Conservation (phyloP, 768 basidiomycete species). For the Tylopilus sp. region DNA sequence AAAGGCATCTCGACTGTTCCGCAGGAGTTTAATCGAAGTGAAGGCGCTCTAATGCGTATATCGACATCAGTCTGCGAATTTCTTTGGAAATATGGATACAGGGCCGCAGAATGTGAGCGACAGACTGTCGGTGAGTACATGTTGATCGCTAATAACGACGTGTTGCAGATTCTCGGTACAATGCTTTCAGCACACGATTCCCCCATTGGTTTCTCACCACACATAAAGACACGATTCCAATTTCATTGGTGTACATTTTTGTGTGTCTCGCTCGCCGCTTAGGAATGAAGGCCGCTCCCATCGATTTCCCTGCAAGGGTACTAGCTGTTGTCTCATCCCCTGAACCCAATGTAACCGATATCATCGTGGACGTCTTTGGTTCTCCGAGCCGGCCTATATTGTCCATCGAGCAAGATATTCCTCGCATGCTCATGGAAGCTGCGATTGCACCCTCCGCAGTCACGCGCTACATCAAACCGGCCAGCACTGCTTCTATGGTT, state of each 20-base stretch:
- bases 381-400: conserved; percentile 33
- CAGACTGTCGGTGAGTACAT: not conserved
- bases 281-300: conserved; percentile 48
- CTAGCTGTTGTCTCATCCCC: conserved; percentile 46
- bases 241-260: conserved; percentile 59
- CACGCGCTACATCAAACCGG: conserved; percentile 26
- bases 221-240: conserved; percentile 50
- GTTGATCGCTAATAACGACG: not conserved
- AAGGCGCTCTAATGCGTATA: conserved; percentile 26
- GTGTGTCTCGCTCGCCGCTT: conserved; percentile 50
- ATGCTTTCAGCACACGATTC: conserved; percentile 49
- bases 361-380: conserved; percentile 49
- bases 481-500: conserved; percentile 36
- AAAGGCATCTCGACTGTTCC: conserved; percentile 29
- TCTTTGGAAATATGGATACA: conserved; percentile 48
- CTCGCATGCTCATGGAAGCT: conserved; percentile 26
- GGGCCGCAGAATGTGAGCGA: conserved; percentile 39
- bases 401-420: conserved; percentile 36
- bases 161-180: conserved; percentile 36
- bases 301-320: conserved; percentile 56
- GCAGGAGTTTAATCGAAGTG: conserved; percentile 30
- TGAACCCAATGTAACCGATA: conserved; percentile 32
- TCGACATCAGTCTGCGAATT: conserved; percentile 47
- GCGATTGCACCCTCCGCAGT: conserved; percentile 22
- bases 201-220: conserved; percentile 55